Base-by-base conservation (phyloP, 129 eudicot genomes). In the Calendula officinalis region DNA sequence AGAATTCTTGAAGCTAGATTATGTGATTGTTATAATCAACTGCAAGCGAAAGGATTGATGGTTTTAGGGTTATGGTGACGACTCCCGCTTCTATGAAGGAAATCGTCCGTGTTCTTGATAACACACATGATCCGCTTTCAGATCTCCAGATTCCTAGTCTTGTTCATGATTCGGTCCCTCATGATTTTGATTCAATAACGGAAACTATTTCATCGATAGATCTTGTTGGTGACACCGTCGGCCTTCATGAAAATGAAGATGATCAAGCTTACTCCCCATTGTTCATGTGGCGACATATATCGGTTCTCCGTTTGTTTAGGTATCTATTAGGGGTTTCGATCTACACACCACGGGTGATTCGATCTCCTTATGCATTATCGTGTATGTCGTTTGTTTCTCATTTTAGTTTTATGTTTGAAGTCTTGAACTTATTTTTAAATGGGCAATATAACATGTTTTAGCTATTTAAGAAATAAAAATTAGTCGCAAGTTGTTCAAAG, bases 51-150 rank as follows among this genome's bases (percentile, higher is more conserved):
- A 51, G 34, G 68, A 1, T 54, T 82, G 72, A 59, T 77, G 47
- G 8, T 62, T 13, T 71, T 70, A 2, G 80, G 86, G 41, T 50
- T 77, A 6, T 80, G 85, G 72, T 80, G 81, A 78, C 11, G 79
- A 76, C 36, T 35, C 38, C 13, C 50, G 12, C 85, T 7, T 66
- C 81, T 34, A 71, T 76, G 5, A 67, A 66, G 13, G 78, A 80
- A 62, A 80, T 62, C 11, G 62, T 80, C 38, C 75, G 37, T 10
- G 72, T 66, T 32, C 75, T 80, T 12, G 55, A 67, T 30, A 58
- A 67, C 34, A 59, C 36, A 15, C 75, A 81, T 61, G 81, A 71
- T 51, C 56, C 66, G 34, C 39, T 67, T 17, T 80, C 76, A 2
- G 36, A 0, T 42, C 78, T 80, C 15, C 64, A 47, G 16, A 47